Percentiles rank a stretch among this genome's conserved stretches.
phyloP scores from a whole-genome alignment of 139 green algal species.

The Chlorella sp. region DNA sequence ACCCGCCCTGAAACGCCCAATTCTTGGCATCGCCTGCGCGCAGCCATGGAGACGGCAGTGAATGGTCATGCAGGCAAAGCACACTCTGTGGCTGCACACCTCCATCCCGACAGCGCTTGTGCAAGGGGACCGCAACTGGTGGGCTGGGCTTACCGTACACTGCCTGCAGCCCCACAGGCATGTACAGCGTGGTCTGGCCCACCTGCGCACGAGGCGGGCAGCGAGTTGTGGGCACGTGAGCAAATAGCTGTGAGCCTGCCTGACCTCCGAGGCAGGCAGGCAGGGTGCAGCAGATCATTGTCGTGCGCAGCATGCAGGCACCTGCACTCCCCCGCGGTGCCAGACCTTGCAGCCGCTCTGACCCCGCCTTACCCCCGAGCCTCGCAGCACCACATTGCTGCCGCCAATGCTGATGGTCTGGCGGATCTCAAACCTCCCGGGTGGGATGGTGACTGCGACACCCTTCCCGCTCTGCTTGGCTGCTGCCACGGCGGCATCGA shows the following conservation, averaged over 20 bases:
- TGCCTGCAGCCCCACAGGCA: neutral
- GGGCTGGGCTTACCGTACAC: no score
- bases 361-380: neutral
- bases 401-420: neutral
- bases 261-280: neutral
- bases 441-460: neutral
- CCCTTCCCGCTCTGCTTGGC: neutral
- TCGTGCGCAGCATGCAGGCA: neutral
- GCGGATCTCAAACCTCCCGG: neutral
- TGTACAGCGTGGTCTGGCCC: constrained; percentile 2
- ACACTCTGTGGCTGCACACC: no score
- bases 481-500: neutral
- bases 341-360: neutral
- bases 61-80: no score
- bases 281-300: neutral
- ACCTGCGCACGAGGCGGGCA: neutral
- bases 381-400: constrained; percentile 12
- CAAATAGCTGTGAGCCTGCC: neutral
- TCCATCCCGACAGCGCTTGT: no score
- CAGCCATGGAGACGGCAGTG: no score
- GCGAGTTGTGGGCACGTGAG: no score
- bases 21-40: neutral
- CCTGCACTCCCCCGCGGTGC: neutral
- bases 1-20: constrained; percentile 4
- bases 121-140: no score